These are phyloP conservation scores for Lepidopterella palustris DNA, from an alignment of 495 filamentous ascomycete genomes.

Conservation along the genomic window DNA sequence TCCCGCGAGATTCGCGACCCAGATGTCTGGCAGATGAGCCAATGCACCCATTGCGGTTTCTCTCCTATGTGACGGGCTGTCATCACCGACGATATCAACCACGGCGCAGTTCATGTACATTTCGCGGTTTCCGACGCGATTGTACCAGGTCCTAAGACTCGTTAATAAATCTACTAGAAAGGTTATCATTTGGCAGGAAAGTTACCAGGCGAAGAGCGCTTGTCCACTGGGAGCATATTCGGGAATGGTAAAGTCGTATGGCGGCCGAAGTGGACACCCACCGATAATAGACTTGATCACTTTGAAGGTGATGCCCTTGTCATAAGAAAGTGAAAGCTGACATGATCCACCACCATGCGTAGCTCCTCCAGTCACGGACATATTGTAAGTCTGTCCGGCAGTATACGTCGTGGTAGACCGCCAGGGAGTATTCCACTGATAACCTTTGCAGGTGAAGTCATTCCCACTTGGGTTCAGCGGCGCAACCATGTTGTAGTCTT, in stretches of 20 bases:
- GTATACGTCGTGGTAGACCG: conserved; percentile 47
- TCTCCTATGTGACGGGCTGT: conserved; percentile 1
- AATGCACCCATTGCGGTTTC: conserved; percentile 25
- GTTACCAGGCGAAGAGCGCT: conserved; percentile 62
- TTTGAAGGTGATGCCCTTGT: conserved; percentile 53
- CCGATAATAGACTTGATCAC: conserved; percentile 63
- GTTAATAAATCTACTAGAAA: not conserved
- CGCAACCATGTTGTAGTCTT: conserved; percentile 51
- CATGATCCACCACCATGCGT: conserved; percentile 59
- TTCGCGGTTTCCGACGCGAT: conserved; percentile 61
- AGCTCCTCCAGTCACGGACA: conserved; percentile 53
- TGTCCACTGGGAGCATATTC: conserved; percentile 50
- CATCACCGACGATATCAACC: conserved; percentile 20
- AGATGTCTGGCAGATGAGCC: conserved; percentile 47
- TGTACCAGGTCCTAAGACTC: conserved; percentile 51
- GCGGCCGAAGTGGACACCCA: conserved; percentile 48
- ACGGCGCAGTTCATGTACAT: conserved; percentile 35
- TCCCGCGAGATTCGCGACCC: conserved; percentile 51
- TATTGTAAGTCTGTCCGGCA: conserved; percentile 52
- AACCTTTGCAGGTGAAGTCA: conserved; percentile 64
- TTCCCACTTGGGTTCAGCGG: conserved; percentile 46
- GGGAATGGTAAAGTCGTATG: conserved; percentile 60
- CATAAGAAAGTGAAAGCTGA: conserved; percentile 58
- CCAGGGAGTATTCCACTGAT: conserved; percentile 46
- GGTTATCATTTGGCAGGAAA: no score